Conservation (phyloP, 2,329 filamentous ascomycete species). For the Ascosphaera aggregata region DNA sequence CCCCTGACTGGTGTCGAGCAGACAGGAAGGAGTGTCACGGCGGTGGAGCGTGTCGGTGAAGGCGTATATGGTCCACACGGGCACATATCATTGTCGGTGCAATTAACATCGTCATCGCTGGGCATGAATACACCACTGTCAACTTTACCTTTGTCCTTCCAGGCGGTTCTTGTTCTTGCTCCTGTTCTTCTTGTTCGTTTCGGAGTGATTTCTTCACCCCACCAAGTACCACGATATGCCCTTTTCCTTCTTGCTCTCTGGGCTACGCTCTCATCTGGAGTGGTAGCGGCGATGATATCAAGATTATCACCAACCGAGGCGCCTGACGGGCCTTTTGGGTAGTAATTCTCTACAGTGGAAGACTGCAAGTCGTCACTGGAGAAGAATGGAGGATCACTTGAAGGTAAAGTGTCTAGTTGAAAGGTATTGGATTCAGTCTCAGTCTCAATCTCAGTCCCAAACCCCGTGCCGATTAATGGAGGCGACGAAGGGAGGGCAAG, state of each 20-base stretch:
- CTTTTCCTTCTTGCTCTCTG: slow-evolving; percentile 7
- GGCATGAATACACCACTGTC: slow-evolving; percentile 26
- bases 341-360: slow-evolving; percentile 22
- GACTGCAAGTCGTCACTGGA: slow-evolving; percentile 24
- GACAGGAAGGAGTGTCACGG: background rate
- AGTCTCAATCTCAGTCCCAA: background rate
- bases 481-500: slow-evolving; percentile 12
- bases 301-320: no score
- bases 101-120: slow-evolving; percentile 19
- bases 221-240: slow-evolving; percentile 23
- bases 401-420: slow-evolving; percentile 8
- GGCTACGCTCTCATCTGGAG: background rate
- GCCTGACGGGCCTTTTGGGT: slow-evolving; percentile 9
- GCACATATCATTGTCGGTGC: slow-evolving; percentile 13
- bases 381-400: slow-evolving; percentile 23
- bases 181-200: slow-evolving; percentile 18
- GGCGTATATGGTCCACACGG: background rate
- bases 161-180: no score
- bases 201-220: slow-evolving; percentile 18
- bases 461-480: slow-evolving; percentile 3
- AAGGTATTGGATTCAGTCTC: background rate
- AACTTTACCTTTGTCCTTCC: slow-evolving; percentile 20
- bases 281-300: slow-evolving; percentile 1
- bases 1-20: background rate
- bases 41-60: background rate